Evolutionary conservation across 2,329 filamentous ascomycete genomes (phyloP).

Genomic region (Neonectria neomacrospora): DNA sequence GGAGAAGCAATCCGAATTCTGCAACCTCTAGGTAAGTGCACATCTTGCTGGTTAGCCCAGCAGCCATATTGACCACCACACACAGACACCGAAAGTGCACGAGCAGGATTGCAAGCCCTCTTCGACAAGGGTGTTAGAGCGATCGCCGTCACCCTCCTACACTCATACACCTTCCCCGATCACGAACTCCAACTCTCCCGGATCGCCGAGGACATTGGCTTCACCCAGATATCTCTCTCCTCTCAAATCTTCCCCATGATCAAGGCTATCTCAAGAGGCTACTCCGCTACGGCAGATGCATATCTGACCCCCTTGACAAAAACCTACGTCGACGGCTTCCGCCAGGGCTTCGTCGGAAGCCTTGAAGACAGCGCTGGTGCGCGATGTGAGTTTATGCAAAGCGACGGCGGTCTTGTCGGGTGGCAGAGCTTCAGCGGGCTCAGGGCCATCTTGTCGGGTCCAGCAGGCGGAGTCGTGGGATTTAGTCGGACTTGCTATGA

Average conservation of each 20-base stretch:
- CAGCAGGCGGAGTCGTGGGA: slow-evolving; percentile 80
- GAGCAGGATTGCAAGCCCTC: slow-evolving; percentile 66
- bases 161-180: slow-evolving; percentile 71
- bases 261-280: slow-evolving; percentile 54
- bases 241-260: slow-evolving; percentile 48
- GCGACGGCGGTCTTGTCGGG: slow-evolving; percentile 62
- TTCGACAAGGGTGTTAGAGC: slow-evolving; percentile 67
- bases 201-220: slow-evolving; percentile 53
- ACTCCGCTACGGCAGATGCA: slow-evolving; percentile 54
- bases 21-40: slow-evolving; percentile 27
- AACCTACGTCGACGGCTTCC: slow-evolving; percentile 46
- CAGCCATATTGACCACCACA: slow-evolving; percentile 44
- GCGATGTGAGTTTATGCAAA: slow-evolving; percentile 56
- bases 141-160: slow-evolving; percentile 71
- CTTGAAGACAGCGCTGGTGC: slow-evolving; percentile 41
- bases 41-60: background rate
- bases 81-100: slow-evolving; percentile 63
- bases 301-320: slow-evolving; percentile 54
- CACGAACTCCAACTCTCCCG: slow-evolving; percentile 58
- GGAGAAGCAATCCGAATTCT: slow-evolving; percentile 75
- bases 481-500: slow-evolving; percentile 81
- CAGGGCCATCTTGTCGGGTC: slow-evolving; percentile 76
- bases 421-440: slow-evolving; percentile 74
- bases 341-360: slow-evolving; percentile 47
- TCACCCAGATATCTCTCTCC: slow-evolving; percentile 30